A percentile compares a stretch with the other conserved stretches of the same genome.
Conservation (phyloP, 2,329 filamentous ascomycete species). For the Trichoderma polysporum region DNA sequence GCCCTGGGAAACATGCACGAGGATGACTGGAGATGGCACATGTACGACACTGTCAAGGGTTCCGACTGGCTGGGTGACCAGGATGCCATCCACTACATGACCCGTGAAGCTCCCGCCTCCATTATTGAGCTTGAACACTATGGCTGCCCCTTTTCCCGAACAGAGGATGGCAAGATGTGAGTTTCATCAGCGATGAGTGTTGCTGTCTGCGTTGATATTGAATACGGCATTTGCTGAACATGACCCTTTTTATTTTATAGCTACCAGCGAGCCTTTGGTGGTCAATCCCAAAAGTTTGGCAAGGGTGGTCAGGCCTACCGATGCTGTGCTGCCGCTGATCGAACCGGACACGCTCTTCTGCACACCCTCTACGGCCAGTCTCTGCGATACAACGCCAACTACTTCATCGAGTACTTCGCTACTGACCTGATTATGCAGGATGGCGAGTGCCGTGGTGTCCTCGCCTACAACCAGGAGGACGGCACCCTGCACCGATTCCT, state of each 20-base stretch:
- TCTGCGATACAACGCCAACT: slow-evolving; percentile 96
- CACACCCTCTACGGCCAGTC: slow-evolving; percentile 99
- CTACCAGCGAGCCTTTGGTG: slow-evolving; percentile 98
- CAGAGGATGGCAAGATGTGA: slow-evolving; percentile 92
- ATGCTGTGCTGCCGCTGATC: slow-evolving; percentile 92
- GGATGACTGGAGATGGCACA: slow-evolving; percentile 99
- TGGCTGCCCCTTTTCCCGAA: slow-evolving; percentile 94
- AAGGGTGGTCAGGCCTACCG: slow-evolving; percentile 98
- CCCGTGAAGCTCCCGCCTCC: slow-evolving; percentile 84
- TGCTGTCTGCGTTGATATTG: neutral
- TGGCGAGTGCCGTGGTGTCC: slow-evolving; percentile 91
- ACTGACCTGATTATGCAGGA: slow-evolving; percentile 97
- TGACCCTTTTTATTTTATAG: slow-evolving; percentile 39
- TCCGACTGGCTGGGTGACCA: slow-evolving; percentile 97
- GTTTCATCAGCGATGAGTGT: slow-evolving; percentile 30
- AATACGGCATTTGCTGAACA: neutral
- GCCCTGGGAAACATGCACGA: slow-evolving; percentile 94
- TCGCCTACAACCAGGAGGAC: slow-evolving; percentile 98
- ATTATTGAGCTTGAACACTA: slow-evolving; percentile 97
- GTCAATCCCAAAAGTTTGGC: slow-evolving; percentile 90
- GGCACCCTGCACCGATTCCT: slow-evolving; percentile 96
- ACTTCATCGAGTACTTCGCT: slow-evolving; percentile 99
- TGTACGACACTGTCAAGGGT: slow-evolving; percentile 98
- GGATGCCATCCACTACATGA: slow-evolving; percentile 99
- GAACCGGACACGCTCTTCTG: slow-evolving; percentile 94